Conservation (phyloP, 2,329 filamentous ascomycete genomes). For the Neurospora sp. region DNA sequence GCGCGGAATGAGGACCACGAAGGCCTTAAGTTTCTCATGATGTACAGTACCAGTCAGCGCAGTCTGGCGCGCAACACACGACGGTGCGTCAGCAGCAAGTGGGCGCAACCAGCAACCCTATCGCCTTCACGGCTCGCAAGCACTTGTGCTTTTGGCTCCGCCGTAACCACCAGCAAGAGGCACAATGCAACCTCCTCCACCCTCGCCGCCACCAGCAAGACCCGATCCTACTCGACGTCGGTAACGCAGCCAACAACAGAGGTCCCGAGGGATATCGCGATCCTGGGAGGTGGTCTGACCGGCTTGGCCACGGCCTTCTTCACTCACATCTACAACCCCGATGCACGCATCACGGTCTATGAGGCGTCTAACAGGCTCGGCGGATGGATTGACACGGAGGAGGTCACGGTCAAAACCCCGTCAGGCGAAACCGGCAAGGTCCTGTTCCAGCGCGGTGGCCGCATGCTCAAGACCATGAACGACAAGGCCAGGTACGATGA, state of each 20-base stretch:
- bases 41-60: conserved; percentile 14
- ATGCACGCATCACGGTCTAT: conserved; percentile 67
- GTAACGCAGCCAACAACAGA: conserved; percentile 1
- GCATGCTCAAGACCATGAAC: conserved; percentile 55
- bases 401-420: conserved; percentile 41
- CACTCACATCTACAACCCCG: conserved; percentile 56
- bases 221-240: conserved; percentile 2
- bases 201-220: not conserved
- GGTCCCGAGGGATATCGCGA: conserved; percentile 39
- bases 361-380: conserved; percentile 63
- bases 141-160: not conserved
- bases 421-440: conserved; percentile 48
- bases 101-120: not conserved
- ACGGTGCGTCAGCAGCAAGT: conserved; percentile 1
- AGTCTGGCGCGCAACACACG: conserved; percentile 8
- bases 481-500: conserved; percentile 42
- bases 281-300: conserved; percentile 75
- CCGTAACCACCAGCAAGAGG: not conserved
- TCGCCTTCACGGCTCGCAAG: not conserved
- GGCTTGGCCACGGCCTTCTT: conserved; percentile 73
- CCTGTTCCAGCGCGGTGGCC: conserved; percentile 74
- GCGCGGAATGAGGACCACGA: conserved; percentile 6
- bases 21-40: conserved; percentile 4
- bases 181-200: not conserved
- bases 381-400: conserved; percentile 72